phyloP scores from a whole-genome alignment of 2,329 filamentous ascomycete species.

The Aureobasidium lini region DNA sequence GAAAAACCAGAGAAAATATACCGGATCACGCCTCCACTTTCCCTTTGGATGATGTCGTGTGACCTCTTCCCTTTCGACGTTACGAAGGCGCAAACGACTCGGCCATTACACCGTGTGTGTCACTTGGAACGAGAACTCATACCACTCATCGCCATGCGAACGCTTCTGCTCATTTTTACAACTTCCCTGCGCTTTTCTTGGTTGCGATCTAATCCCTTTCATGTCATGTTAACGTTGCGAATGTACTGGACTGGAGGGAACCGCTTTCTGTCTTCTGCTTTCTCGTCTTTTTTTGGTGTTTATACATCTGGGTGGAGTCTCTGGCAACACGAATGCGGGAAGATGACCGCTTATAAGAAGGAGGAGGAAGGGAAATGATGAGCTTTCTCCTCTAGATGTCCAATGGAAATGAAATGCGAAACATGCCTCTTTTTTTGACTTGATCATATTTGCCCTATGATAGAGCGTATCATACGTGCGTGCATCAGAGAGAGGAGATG shows the following conservation, averaged over 20 bases:
- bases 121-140: not conserved
- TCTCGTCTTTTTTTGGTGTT: slow-evolving; percentile 10
- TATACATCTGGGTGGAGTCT: slow-evolving; percentile 8
- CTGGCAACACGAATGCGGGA: not conserved
- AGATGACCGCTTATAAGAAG: not conserved
- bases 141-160: not conserved
- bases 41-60: not conserved
- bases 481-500: too few relatives aligned
- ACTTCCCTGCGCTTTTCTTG: not conserved
- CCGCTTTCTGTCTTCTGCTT: not conserved
- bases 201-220: slow-evolving; percentile 2
- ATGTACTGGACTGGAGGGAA: slow-evolving; percentile 8
- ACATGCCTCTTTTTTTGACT: not conserved
- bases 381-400: not conserved
- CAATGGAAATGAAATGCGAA: slow-evolving; percentile 2
- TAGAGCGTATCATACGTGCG: too few relatives aligned
- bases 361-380: not conserved
- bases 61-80: not conserved
- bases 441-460: not conserved
- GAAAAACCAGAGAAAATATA: slow-evolving; percentile 4
- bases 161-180: not conserved
- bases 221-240: slow-evolving; percentile 8
- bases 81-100: slow-evolving; percentile 3
- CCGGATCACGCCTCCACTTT: not conserved
- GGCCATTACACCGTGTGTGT: not conserved